Conservation (phyloP, 805 yeast species). For the Kluyveromyces dobzhanskii region DNA sequence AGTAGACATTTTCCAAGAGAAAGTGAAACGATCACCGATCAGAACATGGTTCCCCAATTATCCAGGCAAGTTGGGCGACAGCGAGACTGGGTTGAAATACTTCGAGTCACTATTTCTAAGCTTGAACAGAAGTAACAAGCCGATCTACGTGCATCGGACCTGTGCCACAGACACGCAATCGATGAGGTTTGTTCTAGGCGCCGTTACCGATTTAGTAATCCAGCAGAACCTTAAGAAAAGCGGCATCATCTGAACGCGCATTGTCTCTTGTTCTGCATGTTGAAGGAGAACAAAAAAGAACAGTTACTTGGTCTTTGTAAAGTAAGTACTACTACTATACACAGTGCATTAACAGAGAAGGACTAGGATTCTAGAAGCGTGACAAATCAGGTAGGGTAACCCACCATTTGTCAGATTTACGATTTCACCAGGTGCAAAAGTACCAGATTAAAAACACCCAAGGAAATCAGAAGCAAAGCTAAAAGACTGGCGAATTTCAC, state of each 20-base stretch:
- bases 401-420: too few species aligned
- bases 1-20: conserved; percentile 69
- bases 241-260: conserved; percentile 60
- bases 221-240: conserved; percentile 73
- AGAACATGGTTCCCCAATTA: conserved; percentile 71
- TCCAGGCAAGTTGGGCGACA: conserved; percentile 54
- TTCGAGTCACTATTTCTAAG: conserved; percentile 61
- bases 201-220: conserved; percentile 86
- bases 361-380: too few species aligned
- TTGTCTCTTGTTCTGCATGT: too few species aligned
- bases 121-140: conserved; percentile 54
- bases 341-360: too few species aligned
- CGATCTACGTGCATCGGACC: conserved; percentile 86
- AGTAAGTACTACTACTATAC: too few species aligned
- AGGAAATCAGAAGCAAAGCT: too few species aligned
- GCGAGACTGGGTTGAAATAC: conserved; percentile 58
- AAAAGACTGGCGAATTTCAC: too few species aligned
- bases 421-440: too few species aligned
- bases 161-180: conserved; percentile 90
- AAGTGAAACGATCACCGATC: conserved; percentile 59
- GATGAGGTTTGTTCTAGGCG: conserved; percentile 84
- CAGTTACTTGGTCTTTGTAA: too few species aligned
- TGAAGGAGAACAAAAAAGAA: too few species aligned
- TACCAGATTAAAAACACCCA: too few species aligned
- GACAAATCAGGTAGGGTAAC: too few species aligned